These are phyloP conservation scores for Chytriomyces confervae DNA, from an alignment of 192 early-diverging fungal genomes.

Conservation along the genomic window DNA sequence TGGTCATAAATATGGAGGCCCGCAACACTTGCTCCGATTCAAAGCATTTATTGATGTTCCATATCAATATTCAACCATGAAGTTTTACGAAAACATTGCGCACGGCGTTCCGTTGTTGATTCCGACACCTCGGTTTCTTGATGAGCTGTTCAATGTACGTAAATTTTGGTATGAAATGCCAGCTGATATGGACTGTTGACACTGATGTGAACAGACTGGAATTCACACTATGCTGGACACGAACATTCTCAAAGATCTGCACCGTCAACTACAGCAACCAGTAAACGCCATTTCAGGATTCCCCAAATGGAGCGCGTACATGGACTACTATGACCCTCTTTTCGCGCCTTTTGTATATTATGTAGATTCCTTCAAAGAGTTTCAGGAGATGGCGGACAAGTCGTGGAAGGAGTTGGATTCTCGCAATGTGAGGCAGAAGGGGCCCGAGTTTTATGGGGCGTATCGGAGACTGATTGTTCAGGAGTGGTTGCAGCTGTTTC, in stretches of 20 bases:
- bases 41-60: conserved; percentile 27
- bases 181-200: no score
- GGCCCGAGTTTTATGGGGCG: not conserved
- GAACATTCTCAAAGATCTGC: no score
- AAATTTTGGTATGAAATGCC: no score
- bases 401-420: not conserved
- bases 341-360: conserved; percentile 16
- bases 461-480: not conserved
- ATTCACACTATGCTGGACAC: no score
- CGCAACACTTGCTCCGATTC: conserved; percentile 8
- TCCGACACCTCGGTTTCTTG: conserved; percentile 14
- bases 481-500: conserved; percentile 8
- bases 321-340: conserved; percentile 3
- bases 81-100: conserved; percentile 33
- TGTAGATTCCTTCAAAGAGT: conserved; percentile 21
- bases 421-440: not conserved
- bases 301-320: not conserved
- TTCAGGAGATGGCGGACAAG: not conserved
- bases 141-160: not conserved
- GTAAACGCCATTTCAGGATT: no score
- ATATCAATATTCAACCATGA: conserved; percentile 32
- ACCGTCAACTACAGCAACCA: no score
- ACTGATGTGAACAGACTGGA: no score
- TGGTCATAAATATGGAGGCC: conserved; percentile 18
- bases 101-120: conserved; percentile 14